Evolutionary conservation across 257 asterid genomes (phyloP).

Genomic region (Solanum acaule): DNA sequence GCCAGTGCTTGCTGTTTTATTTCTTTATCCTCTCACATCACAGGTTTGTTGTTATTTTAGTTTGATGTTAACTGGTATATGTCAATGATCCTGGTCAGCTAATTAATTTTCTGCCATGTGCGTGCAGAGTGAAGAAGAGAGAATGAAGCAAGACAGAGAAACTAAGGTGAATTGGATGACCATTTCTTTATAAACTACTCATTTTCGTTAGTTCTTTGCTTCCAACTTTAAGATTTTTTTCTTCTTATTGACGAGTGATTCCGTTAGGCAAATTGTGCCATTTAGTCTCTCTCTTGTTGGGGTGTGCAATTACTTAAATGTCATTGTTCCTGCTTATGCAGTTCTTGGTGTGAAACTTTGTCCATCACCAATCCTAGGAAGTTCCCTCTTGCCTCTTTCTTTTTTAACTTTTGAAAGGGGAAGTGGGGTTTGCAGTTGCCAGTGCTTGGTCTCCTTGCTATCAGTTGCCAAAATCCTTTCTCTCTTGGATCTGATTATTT

Average conservation of each 20-base stretch:
- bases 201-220: background rate
- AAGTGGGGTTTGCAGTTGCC: background rate
- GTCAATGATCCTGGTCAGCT: background rate
- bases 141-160: constrained; percentile 54
- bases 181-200: background rate
- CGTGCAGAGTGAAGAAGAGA: constrained; percentile 78
- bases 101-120: background rate
- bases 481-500: background rate
- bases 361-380: background rate
- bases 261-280: background rate
- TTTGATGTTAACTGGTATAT: background rate
- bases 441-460: background rate
- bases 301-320: background rate
- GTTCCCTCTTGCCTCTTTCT: background rate
- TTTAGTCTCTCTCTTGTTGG: background rate
- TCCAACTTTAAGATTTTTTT: background rate
- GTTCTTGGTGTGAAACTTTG: background rate
- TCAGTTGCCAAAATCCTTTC: background rate
- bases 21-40: constrained; percentile 72
- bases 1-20: constrained; percentile 86
- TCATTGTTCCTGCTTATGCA: background rate
- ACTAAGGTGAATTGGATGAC: constrained; percentile 33
- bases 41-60: constrained; percentile 30
- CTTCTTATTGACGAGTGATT: background rate
- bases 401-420: background rate